Evolutionary conservation across 2,329 filamentous ascomycete genomes (phyloP).

Genomic region (Penicillium sp.): DNA sequence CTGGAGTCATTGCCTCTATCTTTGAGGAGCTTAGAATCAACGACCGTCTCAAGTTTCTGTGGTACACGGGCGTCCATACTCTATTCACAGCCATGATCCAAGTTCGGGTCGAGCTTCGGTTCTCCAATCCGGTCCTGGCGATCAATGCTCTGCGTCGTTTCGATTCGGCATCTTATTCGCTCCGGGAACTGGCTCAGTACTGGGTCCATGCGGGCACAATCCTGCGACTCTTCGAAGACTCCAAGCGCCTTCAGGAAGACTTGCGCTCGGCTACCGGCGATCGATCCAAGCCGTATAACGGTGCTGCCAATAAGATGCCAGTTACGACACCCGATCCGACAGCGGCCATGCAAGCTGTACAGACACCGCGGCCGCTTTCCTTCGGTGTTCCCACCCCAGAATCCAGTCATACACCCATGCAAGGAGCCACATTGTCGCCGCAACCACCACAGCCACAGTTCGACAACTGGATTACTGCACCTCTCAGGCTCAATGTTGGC

Average conservation of each 20-base stretch:
- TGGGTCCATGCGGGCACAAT: slow-evolving; percentile 44
- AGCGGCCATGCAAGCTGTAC: slow-evolving; percentile 16
- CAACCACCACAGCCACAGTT: slow-evolving; percentile 24
- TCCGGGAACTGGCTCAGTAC: slow-evolving; percentile 40
- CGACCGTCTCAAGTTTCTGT: slow-evolving; percentile 41
- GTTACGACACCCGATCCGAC: slow-evolving; percentile 17
- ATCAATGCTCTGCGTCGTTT: slow-evolving; percentile 44
- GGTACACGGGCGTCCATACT: slow-evolving; percentile 43
- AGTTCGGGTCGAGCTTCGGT: slow-evolving; percentile 44
- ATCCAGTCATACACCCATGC: slow-evolving; percentile 18
- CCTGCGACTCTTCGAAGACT: slow-evolving; percentile 42
- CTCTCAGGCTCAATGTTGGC: slow-evolving; percentile 24
- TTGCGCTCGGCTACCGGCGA: slow-evolving; percentile 36
- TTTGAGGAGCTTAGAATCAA: slow-evolving; percentile 43
- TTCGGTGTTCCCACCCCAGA: slow-evolving; percentile 32
- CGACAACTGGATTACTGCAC: slow-evolving; percentile 31
- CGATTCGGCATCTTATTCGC: slow-evolving; percentile 40
- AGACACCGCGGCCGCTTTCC: slow-evolving; percentile 19
- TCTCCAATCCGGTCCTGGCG: slow-evolving; percentile 44
- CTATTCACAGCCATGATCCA: slow-evolving; percentile 47
- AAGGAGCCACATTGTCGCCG: slow-evolving; percentile 22
- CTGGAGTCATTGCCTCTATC: slow-evolving; percentile 43
- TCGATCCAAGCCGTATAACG: slow-evolving; percentile 26
- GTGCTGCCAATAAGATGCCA: slow-evolving; percentile 15
- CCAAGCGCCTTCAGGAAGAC: slow-evolving; percentile 41